Base-by-base conservation (phyloP, 2,329 filamentous ascomycete genomes). In the Teratosphaeria pseudoeucalypti region DNA sequence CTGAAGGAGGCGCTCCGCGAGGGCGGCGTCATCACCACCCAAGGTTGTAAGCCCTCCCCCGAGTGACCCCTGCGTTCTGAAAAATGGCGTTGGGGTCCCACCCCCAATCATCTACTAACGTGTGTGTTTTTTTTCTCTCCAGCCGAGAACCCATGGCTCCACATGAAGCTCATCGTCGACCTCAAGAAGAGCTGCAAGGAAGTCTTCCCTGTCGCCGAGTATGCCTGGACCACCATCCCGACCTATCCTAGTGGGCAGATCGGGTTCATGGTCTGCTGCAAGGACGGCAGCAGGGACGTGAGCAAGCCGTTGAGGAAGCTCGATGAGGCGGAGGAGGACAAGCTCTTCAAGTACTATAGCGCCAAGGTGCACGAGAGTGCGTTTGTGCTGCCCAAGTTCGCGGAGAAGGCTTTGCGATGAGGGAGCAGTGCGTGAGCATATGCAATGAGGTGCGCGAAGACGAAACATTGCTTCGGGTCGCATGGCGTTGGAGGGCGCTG, bases 131-230 rank as follows among this genome's bases (percentile, higher is more conserved):
- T 68, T 60, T 65, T 61, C 56, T 64, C 23, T 23, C 23, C 23
- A 97, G 94, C 92, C 71, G 94, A 99, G 83, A 99, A 96, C 86
- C 92, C 95, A 81, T 99, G 94, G 94, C 88, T 99, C 62, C 94
- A 99, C 81, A 85, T 99, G 70, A 83, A 87, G 62, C 85, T 99
- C 71, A 99, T 99, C 79, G 85, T 86, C 75, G 85, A 92, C 80
- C 88, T 99, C 72, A 96, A 96, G 85, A 92, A 96, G 83, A 85
- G 91, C 73, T 96, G 92, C 88, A 88, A 88, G 77, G 88, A 94
- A 77, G 89, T 99, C 77, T 99, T 99, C 87, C 92, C 94, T 66
- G 89, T 90, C 64, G 94, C 89, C 76, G 94, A 99, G 81, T 99
- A 97, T 80, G 94, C 89, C 70, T 99, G 96, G 85, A 97, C 92